Base-by-base conservation (phyloP, 805 yeast genomes). In the Scheffersomyces spartinae region DNA sequence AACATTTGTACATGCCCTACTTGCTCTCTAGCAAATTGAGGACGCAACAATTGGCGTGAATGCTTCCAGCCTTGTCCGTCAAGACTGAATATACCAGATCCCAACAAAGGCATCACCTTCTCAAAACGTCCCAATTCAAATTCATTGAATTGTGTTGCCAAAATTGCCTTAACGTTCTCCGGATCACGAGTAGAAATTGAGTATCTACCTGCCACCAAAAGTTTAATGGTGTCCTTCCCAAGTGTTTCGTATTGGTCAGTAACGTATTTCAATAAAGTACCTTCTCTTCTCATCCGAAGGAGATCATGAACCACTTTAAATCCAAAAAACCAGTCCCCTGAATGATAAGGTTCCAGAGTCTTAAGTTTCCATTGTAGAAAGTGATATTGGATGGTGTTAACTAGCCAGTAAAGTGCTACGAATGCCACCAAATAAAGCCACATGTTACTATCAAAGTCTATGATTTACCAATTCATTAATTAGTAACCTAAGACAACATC, bases 11-110 rank as follows among this genome's bases (percentile, higher is more conserved):
- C 61, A 28, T 59, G 64, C 5, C 61, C 51, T 27, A 58, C 52
- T 35, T 59, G 61, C 27, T 56, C 64, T 40, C 62, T 44, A 8
- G 62, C 55, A 34, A 59, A 59, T 33, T 59, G 64, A 2, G 65
- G 65, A 32, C 64, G 47, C 33, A 58, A 49, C 64, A 59, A 52
- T 12, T 61, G 49, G 30, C 65, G 35, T 6, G 61, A 51, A 32
- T 52, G 55, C 34, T 58, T 56, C 65, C 65, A 59, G 7, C 64
- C 65, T 29, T 43, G 47, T 11, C 54, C 52, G 31, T 58, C 64
- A 32, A 57, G 42, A 6, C 64, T 59, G 37, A 59, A 59, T 20
- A 58, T 56, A 13, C 65, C 65, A 31, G 58, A 62, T 4, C 64
- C 64, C 18, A 58, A 43, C 21, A 59, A 40, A 3, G 63, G 61